Percentiles rank a stretch among this genome's conserved stretches.
These are phyloP conservation scores for Xylaria sp. DNA, from an alignment of 2,329 filamentous ascomycete genomes.

Conservation along the genomic window DNA sequence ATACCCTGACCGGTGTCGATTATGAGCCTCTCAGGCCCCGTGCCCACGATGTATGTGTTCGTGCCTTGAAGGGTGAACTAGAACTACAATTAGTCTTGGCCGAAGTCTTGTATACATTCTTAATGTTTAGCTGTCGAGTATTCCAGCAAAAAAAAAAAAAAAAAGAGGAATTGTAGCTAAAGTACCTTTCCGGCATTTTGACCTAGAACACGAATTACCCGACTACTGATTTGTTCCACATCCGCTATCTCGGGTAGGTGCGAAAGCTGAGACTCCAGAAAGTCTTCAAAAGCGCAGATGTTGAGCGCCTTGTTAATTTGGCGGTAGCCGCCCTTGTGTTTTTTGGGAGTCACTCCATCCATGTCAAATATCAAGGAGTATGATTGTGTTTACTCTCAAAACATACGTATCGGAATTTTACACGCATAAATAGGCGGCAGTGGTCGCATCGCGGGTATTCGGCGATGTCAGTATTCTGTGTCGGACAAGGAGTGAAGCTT, in stretches of 20 bases:
- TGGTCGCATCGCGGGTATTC: no score
- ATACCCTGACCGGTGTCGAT: slow-evolving; percentile 79
- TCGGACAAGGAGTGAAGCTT: no score
- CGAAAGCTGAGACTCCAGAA: slow-evolving; percentile 54
- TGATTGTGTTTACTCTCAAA: no score
- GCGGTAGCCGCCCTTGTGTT: slow-evolving; percentile 51
- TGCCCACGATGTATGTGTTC: slow-evolving; percentile 81
- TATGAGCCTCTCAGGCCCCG: slow-evolving; percentile 69
- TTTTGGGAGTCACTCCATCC: neutral
- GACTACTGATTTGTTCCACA: slow-evolving; percentile 55
- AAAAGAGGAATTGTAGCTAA: no score
- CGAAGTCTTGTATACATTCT: neutral
- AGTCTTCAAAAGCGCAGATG: slow-evolving; percentile 60
- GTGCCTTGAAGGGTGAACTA: slow-evolving; percentile 70
- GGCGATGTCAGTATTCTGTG: no score
- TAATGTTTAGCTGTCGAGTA: neutral
- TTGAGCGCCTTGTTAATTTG: slow-evolving; percentile 62
- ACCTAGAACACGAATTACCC: slow-evolving; percentile 57
- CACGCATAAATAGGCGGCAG: no score
- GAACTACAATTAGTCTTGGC: neutral
- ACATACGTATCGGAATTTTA: no score
- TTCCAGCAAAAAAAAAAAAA: no score
- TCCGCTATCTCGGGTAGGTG: slow-evolving; percentile 52
- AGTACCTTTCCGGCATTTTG: slow-evolving; percentile 56
- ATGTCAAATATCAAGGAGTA: neutral